Base-by-base conservation (phyloP, 768 basidiomycete species). In the Suillus subalutaceus region DNA sequence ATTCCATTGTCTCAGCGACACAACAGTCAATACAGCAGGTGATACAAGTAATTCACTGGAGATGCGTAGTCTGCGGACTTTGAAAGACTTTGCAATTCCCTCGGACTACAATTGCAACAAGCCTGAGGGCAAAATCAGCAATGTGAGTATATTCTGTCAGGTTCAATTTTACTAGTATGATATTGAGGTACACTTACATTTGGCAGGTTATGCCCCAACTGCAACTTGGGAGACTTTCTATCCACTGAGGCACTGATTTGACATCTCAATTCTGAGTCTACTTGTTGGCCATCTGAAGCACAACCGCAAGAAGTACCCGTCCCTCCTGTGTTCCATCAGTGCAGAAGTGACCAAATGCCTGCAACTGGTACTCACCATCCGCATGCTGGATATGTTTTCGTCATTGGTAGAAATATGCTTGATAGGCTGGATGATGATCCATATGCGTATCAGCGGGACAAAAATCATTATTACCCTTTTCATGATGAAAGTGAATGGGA, bases 401-500 rank as follows among this genome's bases (percentile, higher is more conserved):
- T 72, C 5, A 41, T 43, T 13, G 75, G 70, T 1, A 44, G 56
- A 43, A 77, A 67, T 9, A 72, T 78, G 59, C 67, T 77, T 63
- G 68, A 75, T 30, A 35, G 63, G 41, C 72, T 79, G 53, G 55
- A 76, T 37, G 30, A 32, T 23, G 73, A 79, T 50, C 13, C 62
- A 44, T 66, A 70, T 67, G 67, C 72, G 4, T 32, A 65, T 4
- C 32, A 68, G 37, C 65, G 70, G 10, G 23, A 60, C 40, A n/a
- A 23, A 64, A 75, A 75, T 55, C 46, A 69, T 0, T 79, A 74
- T 62, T 79, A 78, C 61, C 80, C 79, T 38, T 81, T 80, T 63
- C 62, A 70, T 10, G 72, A 73, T 5, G 61, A 70, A 20, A 67
- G 63, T 0, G 78, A 81, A 65, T 80, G 79, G 78, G 73, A 79